Percentiles rank a stretch among this genome's conserved stretches.
Evolutionary conservation across 768 basidiomycete species (phyloP).

Genomic region (Kwoniella mangroviensis): DNA sequence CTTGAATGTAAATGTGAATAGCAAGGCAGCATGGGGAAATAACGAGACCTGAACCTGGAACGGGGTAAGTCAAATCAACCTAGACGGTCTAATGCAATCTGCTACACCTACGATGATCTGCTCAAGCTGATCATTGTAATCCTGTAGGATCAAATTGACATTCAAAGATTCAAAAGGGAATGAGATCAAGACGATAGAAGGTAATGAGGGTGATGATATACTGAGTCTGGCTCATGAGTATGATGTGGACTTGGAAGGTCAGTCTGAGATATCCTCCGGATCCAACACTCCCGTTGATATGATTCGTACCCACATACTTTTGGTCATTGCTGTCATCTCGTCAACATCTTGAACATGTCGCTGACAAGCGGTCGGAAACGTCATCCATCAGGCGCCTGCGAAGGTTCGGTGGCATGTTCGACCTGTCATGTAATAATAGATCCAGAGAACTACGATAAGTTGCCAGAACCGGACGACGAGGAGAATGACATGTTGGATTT

Average conservation of each 20-base stretch:
- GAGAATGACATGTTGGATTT: conserved; percentile 92
- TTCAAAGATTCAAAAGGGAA: conserved; percentile 88
- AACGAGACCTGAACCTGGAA: conserved; percentile 49
- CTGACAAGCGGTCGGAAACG: too few species aligned
- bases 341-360: too few species aligned
- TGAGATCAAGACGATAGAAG: conserved; percentile 84
- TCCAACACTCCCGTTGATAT: too few species aligned
- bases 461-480: conserved; percentile 94
- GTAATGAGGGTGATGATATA: conserved; percentile 90
- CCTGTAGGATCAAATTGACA: conserved; percentile 76
- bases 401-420: conserved; percentile 94
- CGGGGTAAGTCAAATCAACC: conserved; percentile 39
- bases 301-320: too few species aligned
- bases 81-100: background rate
- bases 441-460: conserved; percentile 76
- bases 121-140: background rate
- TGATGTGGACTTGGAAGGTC: conserved; percentile 96
- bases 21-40: conserved; percentile 47
- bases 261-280: too few species aligned
- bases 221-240: conserved; percentile 90
- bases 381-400: conserved; percentile 81
- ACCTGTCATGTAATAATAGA: conserved; percentile 93
- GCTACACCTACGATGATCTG: background rate
- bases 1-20: background rate
- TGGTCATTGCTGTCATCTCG: too few species aligned